Evolutionary conservation across 2,329 filamentous ascomycete genomes (phyloP).

Genomic region (Chaetomiaceae sp.): DNA sequence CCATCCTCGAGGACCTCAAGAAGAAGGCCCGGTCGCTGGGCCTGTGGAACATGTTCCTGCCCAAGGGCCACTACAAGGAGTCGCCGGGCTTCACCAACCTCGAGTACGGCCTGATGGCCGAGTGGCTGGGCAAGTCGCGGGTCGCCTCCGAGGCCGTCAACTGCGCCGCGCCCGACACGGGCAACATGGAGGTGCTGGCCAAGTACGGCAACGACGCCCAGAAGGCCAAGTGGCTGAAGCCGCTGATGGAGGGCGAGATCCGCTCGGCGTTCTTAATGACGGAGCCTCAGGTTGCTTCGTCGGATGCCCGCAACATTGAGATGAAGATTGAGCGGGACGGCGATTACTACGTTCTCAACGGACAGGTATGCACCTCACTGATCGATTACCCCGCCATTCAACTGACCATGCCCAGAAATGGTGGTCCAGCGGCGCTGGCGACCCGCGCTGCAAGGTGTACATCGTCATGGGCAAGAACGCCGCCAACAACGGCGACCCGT

Average conservation of each 20-base stretch:
- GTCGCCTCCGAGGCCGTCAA: conserved; percentile 83
- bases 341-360: conserved; percentile 86
- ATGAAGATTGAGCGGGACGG: conserved; percentile 78
- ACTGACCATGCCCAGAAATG: conserved; percentile 65
- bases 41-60: conserved; percentile 97
- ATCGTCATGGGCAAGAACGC: conserved; percentile 96
- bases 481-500: conserved; percentile 66
- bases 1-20: conserved; percentile 86
- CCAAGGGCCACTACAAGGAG: conserved; percentile 91
- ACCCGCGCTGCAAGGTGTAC: conserved; percentile 88
- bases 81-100: conserved; percentile 92
- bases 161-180: conserved; percentile 86
- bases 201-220: conserved; percentile 85
- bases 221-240: conserved; percentile 78
- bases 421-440: conserved; percentile 96
- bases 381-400: conserved; percentile 19
- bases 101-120: conserved; percentile 97
- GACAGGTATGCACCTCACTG: conserved; percentile 53
- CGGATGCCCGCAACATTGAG: conserved; percentile 89
- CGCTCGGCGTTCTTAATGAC: conserved; percentile 92
- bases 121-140: conserved; percentile 83
- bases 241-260: conserved; percentile 78
- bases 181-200: conserved; percentile 92
- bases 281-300: conserved; percentile 81
- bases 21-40: conserved; percentile 74